Percentiles rank a stretch among this genome's conserved stretches.
phyloP scores from a whole-genome alignment of 805 yeast species.

The Maudiozyma turicensis region DNA sequence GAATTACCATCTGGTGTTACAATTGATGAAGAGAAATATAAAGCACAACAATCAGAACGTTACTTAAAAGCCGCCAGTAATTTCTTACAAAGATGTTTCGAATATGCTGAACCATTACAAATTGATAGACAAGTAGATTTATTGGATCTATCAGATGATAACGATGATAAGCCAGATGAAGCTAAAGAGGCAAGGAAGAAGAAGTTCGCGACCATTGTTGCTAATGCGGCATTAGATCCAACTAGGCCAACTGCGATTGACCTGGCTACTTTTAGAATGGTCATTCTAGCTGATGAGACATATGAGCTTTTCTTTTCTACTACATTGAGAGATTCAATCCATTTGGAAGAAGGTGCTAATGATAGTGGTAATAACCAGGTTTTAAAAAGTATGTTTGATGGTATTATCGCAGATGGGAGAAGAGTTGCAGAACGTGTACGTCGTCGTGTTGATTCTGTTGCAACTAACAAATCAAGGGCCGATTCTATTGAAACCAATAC shows the following conservation, averaged over 20 bases:
- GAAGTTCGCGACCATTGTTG: constrained; percentile 33
- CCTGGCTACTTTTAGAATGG: constrained; percentile 89
- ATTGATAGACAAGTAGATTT: constrained; percentile 31
- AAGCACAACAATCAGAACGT: constrained; percentile 60
- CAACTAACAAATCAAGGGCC: constrained; percentile 22
- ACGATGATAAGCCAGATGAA: constrained; percentile 19
- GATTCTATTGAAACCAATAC: constrained; percentile 13
- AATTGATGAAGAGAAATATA: constrained; percentile 54
- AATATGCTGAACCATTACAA: constrained; percentile 71
- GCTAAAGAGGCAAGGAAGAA: constrained; percentile 15
- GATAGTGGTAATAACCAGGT: constrained; percentile 40
- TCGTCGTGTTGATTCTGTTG: constrained; percentile 73
- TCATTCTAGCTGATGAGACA: constrained; percentile 85
- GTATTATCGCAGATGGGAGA: constrained; percentile 83
- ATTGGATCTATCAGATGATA: constrained; percentile 37
- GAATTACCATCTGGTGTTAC: constrained; percentile 49
- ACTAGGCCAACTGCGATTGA: constrained; percentile 63
- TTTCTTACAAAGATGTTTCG: constrained; percentile 80
- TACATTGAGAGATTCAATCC: constrained; percentile 58
- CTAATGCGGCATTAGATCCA: constrained; percentile 79
- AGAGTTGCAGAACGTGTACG: constrained; percentile 85
- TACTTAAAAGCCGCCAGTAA: constrained; percentile 80
- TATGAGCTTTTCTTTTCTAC: constrained; percentile 74
- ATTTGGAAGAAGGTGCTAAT: constrained; percentile 47
- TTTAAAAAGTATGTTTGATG: constrained; percentile 81